These are phyloP conservation scores for Phaffia rhodozyma DNA, from an alignment of 1,284 basidiomycete species.

Conservation along the genomic window DNA sequence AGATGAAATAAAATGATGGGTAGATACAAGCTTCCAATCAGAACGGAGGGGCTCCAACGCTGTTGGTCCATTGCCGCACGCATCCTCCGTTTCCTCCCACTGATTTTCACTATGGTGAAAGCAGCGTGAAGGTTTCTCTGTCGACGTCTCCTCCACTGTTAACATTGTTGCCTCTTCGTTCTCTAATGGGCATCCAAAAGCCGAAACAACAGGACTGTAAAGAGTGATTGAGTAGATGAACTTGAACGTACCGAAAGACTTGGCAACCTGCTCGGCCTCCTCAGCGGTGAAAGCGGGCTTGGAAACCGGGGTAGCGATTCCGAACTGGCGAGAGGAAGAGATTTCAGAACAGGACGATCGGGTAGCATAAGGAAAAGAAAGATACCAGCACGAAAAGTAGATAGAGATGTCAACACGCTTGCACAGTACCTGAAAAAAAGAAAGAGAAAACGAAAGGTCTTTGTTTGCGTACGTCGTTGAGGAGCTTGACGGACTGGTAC, in stretches of 20 bases:
- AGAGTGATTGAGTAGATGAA: not conserved
- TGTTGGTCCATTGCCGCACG: too few species aligned
- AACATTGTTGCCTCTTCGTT: too few species aligned
- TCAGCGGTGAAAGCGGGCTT: conserved; percentile 74
- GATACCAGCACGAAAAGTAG: not conserved
- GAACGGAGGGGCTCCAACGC: too few species aligned
- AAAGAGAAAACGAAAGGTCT: not conserved
- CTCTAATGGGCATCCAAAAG: not conserved
- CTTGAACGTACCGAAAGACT: conserved; percentile 57
- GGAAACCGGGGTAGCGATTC: conserved; percentile 89
- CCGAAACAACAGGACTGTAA: not conserved
- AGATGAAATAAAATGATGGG: not conserved
- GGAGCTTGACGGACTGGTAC: conserved; percentile 88
- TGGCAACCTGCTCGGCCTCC: conserved; percentile 81
- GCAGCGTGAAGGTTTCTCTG: too few species aligned
- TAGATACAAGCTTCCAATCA: too few species aligned
- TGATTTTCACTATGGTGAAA: too few species aligned
- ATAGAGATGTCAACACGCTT: not conserved
- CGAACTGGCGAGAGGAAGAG: conserved; percentile 51
- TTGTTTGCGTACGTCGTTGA: conserved; percentile 64
- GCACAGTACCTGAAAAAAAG: not conserved
- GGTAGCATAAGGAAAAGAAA: not conserved
- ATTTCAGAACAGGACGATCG: not conserved
- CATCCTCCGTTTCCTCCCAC: too few species aligned
- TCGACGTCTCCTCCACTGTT: too few species aligned